Evolutionary conservation across 306 rosid genomes (phyloP).

Genomic region (Castanospermum australe): DNA sequence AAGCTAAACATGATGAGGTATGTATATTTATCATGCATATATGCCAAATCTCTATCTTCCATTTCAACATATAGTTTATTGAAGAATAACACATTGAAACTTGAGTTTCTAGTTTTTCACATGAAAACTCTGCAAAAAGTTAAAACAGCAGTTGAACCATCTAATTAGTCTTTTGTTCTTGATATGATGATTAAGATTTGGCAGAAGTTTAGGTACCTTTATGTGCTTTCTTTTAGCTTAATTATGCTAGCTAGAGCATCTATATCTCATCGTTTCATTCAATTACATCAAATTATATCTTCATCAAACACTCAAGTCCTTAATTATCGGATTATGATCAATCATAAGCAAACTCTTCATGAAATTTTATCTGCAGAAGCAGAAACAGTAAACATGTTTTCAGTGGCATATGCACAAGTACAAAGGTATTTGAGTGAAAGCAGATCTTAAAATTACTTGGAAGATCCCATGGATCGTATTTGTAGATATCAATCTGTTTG

Average conservation of each 20-base stretch:
- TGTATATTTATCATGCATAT: not conserved
- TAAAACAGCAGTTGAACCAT: not conserved
- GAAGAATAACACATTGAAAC: not conserved
- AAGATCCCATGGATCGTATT: slow-evolving; percentile 97
- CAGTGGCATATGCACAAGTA: not conserved
- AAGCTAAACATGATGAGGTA: not conserved
- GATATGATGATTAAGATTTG: not conserved
- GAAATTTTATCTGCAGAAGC: not conserved
- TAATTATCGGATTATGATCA: not conserved
- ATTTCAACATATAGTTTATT: not conserved
- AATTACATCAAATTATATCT: not conserved
- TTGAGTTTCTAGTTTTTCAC: not conserved
- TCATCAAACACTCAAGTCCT: not conserved
- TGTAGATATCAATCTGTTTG: slow-evolving; percentile 89
- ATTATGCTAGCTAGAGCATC: not conserved
- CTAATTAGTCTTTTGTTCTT: not conserved
- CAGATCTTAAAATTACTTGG: slow-evolving; percentile 77
- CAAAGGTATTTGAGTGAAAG: not conserved
- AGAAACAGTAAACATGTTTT: not conserved
- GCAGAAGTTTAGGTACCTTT: not conserved
- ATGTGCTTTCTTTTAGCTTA: not conserved
- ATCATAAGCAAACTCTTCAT: not conserved
- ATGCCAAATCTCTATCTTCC: not conserved
- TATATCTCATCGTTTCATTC: not conserved
- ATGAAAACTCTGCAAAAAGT: not conserved